Base-by-base conservation (phyloP, 2,329 filamentous ascomycete genomes). In the Phoma sp. region DNA sequence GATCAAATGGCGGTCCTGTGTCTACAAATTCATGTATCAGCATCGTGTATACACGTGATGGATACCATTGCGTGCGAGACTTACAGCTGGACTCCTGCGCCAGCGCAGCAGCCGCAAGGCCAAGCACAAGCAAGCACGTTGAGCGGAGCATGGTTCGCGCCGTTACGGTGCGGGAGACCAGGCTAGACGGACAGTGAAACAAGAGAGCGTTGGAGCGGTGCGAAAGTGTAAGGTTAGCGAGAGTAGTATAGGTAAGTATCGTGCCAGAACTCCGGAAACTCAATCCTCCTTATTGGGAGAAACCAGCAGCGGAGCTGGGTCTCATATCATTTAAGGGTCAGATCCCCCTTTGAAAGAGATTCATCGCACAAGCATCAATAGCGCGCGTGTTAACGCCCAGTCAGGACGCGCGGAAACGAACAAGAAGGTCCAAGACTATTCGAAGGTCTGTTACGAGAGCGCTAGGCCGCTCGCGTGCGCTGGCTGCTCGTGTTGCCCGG, bases 1-100 rank as follows among this genome's bases (percentile, higher is more conserved):
- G 62, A 37, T 68, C 48, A 52, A 65, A 64, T 23, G 54, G 30
- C 2, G 65, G 62, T 33, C 59, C 60, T 14, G 56, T 59, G 36
- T 61, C 65, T 67, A 14, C 4, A 32, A 32, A 13, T 29, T 6
- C 8, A 18, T 27, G 7, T 22, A 10, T 30, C 30, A 29, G 27
- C 27, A 29, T 7, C 25, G 6, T 35, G 6, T 35, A 25, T 18
- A 14, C 29, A 7, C 8, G 32, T 7, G 5, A 33, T 7, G 7
- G 32, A 33, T 11, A 11, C 2, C 9, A 33, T 9, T 11, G 10
- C 10, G 32, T 5, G 32, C 5, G 13, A 9, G 3, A 37, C 39
- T 37, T 40, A 49, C 47, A 49, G 11, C 29, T 42, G 10, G 38
- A 42, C 14, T 49, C 45, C 36, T 24, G 32, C 32, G 38, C 47